phyloP scores from a whole-genome alignment of 176 grass and related monocot species.

The Hordeum vulgare region MorexV3_pseudomolecules_assembly NC_058519.1:298249029-298249528 shows the following conservation, averaged over 20 bases:
- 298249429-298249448: slow-evolving; percentile 26
- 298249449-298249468: background rate
- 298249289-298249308: slow-evolving; percentile 73
- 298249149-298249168: background rate
- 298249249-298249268: slow-evolving; percentile 32
- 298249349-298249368: slow-evolving; percentile 49
- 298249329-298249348: slow-evolving; percentile 12
- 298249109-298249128: no score
- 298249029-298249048: no score
- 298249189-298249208: background rate
- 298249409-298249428: slow-evolving; percentile 84
- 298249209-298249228: background rate
- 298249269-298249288: slow-evolving; percentile 53
- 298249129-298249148: no score
- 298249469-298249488: background rate
- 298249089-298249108: no score
- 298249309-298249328: slow-evolving; percentile 62
- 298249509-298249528: background rate
- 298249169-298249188: background rate
- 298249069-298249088: no score
- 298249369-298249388: slow-evolving; percentile 66
- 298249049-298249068: no score
- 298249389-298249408: slow-evolving; percentile 80
- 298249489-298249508: background rate
- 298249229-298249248: background rate